A percentile compares a stretch with the other conserved stretches of the same genome.
Conservation (phyloP, 2,329 filamentous ascomycete genomes). For the Apiospora hydei region DNA sequence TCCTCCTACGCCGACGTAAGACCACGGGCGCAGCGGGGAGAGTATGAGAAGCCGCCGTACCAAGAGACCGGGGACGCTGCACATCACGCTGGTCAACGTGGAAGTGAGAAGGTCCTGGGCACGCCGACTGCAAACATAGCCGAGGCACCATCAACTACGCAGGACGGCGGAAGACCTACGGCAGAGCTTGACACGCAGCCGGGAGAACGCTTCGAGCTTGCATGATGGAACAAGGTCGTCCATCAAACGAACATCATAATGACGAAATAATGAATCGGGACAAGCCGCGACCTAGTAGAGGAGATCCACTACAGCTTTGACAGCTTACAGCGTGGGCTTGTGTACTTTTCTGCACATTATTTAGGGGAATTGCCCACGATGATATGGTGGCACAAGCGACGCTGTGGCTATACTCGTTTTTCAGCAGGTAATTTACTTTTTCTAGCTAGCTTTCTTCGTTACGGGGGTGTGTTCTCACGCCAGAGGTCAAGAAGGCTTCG, state of each 20-base stretch:
- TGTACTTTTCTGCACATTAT: too few species aligned
- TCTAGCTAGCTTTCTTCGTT: too few species aligned
- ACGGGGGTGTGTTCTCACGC: too few species aligned
- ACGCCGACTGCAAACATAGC: not conserved
- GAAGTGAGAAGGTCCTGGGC: not conserved
- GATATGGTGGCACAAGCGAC: too few species aligned
- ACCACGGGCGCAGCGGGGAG: too few species aligned
- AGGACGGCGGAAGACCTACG: not conserved
- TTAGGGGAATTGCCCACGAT: too few species aligned
- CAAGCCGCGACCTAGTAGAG: too few species aligned
- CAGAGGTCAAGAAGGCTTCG: too few species aligned
- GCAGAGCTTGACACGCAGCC: not conserved
- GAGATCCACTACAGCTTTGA: too few species aligned
- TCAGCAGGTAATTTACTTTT: too few species aligned
- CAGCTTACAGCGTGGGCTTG: too few species aligned
- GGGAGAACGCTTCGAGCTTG: not conserved
- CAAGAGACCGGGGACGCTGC: not conserved
- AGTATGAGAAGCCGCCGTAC: not conserved
- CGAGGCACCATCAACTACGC: not conserved
- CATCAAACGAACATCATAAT: not conserved
- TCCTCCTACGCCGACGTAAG: constrained; percentile 26
- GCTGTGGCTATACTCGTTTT: too few species aligned
- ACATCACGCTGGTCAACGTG: not conserved
- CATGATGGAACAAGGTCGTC: not conserved
- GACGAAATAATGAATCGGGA: not conserved